Evolutionary conservation across 2,329 filamentous ascomycete genomes (phyloP), one percentile per base, ranked within the genome.

Genomic region (Nakataea oryzae): DNA sequence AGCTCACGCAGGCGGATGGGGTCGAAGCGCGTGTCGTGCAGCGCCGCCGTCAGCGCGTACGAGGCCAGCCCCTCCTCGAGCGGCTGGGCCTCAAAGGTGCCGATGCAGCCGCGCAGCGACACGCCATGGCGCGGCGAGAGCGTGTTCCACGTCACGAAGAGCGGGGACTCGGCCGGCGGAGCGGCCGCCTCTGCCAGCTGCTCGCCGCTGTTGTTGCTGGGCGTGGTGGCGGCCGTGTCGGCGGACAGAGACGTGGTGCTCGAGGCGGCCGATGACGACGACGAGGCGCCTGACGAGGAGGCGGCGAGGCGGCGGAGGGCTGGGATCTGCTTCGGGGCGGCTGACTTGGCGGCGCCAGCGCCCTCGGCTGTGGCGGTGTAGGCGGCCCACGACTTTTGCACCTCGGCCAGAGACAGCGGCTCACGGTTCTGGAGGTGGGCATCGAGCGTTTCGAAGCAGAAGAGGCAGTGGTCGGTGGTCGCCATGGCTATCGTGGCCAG

Each of bases 131-230:
- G 70, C 27, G 79, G 74, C 9, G 83, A 85, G 62, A 91, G 68
- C 0, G 85, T 91, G 76, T 97, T 96, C 93, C 93, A 97, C 9
- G 93, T 96, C 58, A 99, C 90, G 73, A 97, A 97, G 54, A 97
- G 82, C 0, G 93, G 93, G 65, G 87, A 85, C 55, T 83, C 81
- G 63, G 11, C 78, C 79, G 62, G 74, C 71, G 58, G 72, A 65
- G 57, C 70, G 67, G 47, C 76, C 14, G 56, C 29, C 9, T 24
- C 13, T 1, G 63, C 3, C 29, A 62, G 62, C 17, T 62, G 47
- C 1, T 41, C 32, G 32, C 28, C 41, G 41, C 32, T 50, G 34
- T n/a, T 28, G 41, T 47, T 54, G 47, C 66, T 66, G 1, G 69
- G 70, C 30, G 69, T 66, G 24, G 70, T 68, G 65, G 28, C 62